Evolutionary conservation across 108 stramenopile species (phyloP).

Genomic region (Hondaea fermentalgiana): DNA sequence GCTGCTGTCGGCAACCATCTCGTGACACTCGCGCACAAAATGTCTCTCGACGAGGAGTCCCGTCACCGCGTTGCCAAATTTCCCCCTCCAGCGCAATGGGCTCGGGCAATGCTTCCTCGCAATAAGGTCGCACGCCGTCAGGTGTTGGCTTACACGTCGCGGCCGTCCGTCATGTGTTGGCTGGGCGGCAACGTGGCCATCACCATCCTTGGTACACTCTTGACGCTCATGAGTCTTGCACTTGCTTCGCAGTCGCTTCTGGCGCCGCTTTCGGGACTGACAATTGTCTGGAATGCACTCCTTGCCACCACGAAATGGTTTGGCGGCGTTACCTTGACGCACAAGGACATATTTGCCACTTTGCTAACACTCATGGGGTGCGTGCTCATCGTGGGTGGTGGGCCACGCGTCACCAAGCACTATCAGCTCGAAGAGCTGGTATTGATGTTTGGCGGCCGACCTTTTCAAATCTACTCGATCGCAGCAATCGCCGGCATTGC

Average conservation of each 20-base stretch:
- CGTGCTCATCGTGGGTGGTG: not conserved
- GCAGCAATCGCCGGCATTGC: not conserved
- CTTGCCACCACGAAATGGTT: constrained; percentile 1
- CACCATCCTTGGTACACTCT: not conserved
- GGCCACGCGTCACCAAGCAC: not conserved
- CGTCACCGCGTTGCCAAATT: not conserved
- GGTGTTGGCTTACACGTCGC: not conserved
- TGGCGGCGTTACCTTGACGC: not conserved
- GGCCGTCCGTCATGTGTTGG: not conserved
- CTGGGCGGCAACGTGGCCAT: constrained; percentile 5
- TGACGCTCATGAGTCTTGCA: not conserved
- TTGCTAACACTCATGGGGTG: not conserved
- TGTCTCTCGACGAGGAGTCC: not conserved
- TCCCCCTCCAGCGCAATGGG: not conserved
- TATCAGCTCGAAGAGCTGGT: not conserved
- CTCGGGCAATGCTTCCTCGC: not conserved
- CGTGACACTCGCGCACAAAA: not conserved
- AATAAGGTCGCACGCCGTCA: not conserved
- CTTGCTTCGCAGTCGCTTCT: not conserved
- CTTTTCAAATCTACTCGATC: not conserved
- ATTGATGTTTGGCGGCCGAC: not conserved
- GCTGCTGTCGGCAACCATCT: constrained; percentile 2
- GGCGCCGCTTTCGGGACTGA: not conserved
- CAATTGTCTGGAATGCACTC: constrained; percentile 5
- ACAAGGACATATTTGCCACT: not conserved